A percentile compares a stretch with the other conserved stretches of the same genome.
These are phyloP conservation scores for Blepharisma stoltei DNA, from an alignment of 73 alveolate genomes.

Conservation along the genomic window DNA sequence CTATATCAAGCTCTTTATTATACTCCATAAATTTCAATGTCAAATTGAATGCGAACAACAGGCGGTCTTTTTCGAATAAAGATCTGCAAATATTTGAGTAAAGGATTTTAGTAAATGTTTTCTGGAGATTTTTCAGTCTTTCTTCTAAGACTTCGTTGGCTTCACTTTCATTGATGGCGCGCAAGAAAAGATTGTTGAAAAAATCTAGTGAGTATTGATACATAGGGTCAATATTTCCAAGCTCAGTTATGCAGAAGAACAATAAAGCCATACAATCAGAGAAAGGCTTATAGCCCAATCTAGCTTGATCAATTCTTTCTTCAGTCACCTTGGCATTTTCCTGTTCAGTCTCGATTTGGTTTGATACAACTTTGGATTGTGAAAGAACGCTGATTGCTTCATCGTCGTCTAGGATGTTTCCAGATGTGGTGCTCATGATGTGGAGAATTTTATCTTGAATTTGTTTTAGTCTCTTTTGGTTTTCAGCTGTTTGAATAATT, in stretches of 20 bases:
- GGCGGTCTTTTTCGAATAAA: conserved; percentile 97
- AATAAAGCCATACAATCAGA: conserved; percentile 94
- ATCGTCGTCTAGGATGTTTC: conserved; percentile 95
- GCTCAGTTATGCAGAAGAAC: conserved; percentile 97
- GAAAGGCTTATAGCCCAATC: conserved; percentile 96
- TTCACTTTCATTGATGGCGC: conserved; percentile 84
- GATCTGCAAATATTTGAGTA: conserved; percentile 69
- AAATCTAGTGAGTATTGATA: conserved; percentile 96
- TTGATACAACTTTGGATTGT: conserved; percentile 88
- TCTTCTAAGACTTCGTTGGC: conserved; percentile 83
- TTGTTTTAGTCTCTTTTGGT: conserved; percentile 88
- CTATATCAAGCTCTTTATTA: conserved; percentile 68
- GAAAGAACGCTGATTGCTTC: conserved; percentile 93
- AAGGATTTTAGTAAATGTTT: conserved; percentile 78
- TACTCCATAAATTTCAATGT: conserved; percentile 86
- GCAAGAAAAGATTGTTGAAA: conserved; percentile 85
- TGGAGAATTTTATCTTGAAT: conserved; percentile 91
- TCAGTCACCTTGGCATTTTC: conserved; percentile 95
- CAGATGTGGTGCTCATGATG: conserved; percentile 82
- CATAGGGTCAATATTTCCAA: conserved; percentile 99
- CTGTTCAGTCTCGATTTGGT: conserved; percentile 95
- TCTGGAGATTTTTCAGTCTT: conserved; percentile 85
- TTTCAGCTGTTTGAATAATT: conserved; percentile 93
- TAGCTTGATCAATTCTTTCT: conserved; percentile 93
- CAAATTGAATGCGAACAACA: conserved; percentile 96